Evolutionary conservation across 2,329 filamentous ascomycete species (phyloP).

Genomic region (Endothia cerciana): DNA sequence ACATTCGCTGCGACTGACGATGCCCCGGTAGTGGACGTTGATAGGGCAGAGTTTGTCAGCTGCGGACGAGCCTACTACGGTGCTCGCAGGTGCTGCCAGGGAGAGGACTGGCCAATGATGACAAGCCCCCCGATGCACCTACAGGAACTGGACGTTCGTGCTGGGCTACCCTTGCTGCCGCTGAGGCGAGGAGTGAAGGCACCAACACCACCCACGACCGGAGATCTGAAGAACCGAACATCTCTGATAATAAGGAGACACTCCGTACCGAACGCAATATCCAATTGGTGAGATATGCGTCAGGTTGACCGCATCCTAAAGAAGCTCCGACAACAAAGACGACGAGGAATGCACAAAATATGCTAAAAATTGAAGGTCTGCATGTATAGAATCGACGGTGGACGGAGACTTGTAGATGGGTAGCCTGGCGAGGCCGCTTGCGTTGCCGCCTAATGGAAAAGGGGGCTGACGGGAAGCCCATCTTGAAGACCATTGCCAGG

Average conservation of each 20-base stretch:
- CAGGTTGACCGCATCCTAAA: background rate
- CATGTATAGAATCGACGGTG: background rate
- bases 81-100: constrained; percentile 11
- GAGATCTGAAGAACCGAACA: background rate
- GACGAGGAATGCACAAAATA: background rate
- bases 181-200: constrained; percentile 3
- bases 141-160: background rate
- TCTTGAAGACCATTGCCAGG: constrained; percentile 1
- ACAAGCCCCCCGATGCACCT: background rate
- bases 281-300: background rate
- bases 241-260: background rate
- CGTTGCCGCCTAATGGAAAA: constrained; percentile 4
- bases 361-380: background rate
- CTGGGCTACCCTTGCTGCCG: background rate
- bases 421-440: constrained; percentile 10
- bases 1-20: background rate
- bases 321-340: background rate
- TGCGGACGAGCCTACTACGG: constrained; percentile 11
- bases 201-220: background rate
- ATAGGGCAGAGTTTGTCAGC: background rate
- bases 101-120: background rate
- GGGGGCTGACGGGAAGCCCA: constrained; percentile 1
- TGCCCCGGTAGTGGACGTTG: background rate
- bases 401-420: background rate
- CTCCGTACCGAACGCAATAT: background rate